phyloP scores from a whole-genome alignment of 768 basidiomycete species.

The Leucocoprinus leucothites region DNA sequence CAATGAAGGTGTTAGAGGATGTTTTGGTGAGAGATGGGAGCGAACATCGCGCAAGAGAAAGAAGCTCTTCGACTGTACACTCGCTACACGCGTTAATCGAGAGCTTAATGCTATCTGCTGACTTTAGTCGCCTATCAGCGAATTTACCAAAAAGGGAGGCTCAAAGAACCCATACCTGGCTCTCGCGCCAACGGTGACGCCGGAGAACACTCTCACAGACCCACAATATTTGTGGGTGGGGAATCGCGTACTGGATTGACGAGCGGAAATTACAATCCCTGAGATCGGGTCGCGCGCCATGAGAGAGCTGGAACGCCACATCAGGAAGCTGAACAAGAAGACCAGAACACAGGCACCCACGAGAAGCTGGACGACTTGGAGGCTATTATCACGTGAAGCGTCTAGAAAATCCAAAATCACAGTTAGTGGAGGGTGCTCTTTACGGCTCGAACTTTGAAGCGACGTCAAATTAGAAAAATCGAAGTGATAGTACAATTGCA shows the following conservation, averaged over 20 bases:
- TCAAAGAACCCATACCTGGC: conserved; percentile 40
- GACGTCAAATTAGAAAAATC: conserved; percentile 4
- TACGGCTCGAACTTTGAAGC: background rate
- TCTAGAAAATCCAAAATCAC: conserved; percentile 37
- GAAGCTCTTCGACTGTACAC: conserved; percentile 28
- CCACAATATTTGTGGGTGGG: conserved; percentile 64
- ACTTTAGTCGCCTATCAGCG: conserved; percentile 24
- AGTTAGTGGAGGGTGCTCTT: conserved; percentile 14
- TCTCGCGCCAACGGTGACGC: conserved; percentile 56
- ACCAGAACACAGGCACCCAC: conserved; percentile 36
- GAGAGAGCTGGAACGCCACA: conserved; percentile 44
- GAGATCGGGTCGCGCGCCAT: conserved; percentile 72
- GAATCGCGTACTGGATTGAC: conserved; percentile 63
- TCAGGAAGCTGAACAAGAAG: conserved; percentile 3
- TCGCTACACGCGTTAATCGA: conserved; percentile 15
- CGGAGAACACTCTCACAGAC: conserved; percentile 67
- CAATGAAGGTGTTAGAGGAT: conserved; percentile 30
- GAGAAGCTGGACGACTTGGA: conserved; percentile 64
- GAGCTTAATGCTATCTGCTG: conserved; percentile 35
- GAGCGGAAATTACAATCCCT: conserved; percentile 72
- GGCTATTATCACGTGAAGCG: conserved; percentile 69
- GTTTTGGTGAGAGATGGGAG: conserved; percentile 20
- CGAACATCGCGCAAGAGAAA: conserved; percentile 35
- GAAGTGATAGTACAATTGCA: background rate
- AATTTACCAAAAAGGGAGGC: conserved; percentile 7